Percentiles rank a stretch among this genome's conserved stretches.
Evolutionary conservation across 2,329 filamentous ascomycete species (phyloP).

Genomic region (Botrytis tulipae): DNA sequence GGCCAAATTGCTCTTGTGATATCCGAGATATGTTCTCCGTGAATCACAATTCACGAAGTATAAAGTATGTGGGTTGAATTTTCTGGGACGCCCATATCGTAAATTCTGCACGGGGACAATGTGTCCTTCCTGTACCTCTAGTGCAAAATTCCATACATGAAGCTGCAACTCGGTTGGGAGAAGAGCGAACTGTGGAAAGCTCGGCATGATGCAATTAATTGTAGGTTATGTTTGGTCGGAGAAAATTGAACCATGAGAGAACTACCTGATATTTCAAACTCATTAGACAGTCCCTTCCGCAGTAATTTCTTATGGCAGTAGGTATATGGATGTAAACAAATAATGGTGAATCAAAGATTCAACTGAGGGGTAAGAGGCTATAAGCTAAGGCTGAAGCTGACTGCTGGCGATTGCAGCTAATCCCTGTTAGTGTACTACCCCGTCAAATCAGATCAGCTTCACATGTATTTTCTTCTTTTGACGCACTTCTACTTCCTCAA

Average conservation of each 20-base stretch:
- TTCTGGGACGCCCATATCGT: neutral
- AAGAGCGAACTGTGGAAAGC: neutral
- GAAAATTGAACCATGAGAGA: neutral
- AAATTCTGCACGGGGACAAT: neutral
- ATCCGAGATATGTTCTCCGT: slow-evolving; percentile 4
- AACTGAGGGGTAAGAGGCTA: neutral
- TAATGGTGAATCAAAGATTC: neutral
- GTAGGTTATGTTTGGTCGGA: neutral
- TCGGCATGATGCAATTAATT: neutral
- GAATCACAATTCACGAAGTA: slow-evolving; percentile 15
- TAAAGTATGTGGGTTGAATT: slow-evolving; percentile 1
- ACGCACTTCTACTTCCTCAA: neutral
- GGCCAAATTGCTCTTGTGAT: slow-evolving; percentile 3
- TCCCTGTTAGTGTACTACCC: neutral
- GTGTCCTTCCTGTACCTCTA: neutral
- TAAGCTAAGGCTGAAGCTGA: neutral
- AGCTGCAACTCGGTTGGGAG: slow-evolving; percentile 1
- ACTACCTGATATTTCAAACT: neutral
- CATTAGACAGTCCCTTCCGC: neutral
- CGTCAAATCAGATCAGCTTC: neutral
- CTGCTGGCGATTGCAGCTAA: neutral
- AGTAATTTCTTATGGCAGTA: neutral
- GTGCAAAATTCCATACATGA: slow-evolving; percentile 2
- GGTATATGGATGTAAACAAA: neutral
- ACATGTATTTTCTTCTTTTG: neutral